Evolutionary conservation across 192 early-diverging fungal genomes (phyloP), one percentile per base, ranked within the genome.

Genomic region (Backusella australiensis): DNA sequence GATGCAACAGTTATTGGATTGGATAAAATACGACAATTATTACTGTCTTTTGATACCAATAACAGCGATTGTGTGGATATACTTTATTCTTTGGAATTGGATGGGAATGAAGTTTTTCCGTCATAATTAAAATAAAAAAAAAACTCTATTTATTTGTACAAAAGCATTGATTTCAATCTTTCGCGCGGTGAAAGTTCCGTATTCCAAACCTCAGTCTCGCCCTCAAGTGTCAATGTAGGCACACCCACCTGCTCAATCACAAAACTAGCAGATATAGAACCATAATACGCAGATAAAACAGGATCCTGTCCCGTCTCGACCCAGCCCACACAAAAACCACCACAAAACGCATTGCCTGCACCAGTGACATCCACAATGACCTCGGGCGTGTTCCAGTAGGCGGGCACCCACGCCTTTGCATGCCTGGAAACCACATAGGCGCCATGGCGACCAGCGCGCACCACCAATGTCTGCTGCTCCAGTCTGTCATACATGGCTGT

Each of bases 51-150:
- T 98, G 23, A 76, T 96, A 36, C 97, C 96, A 14, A 84, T 95
- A 26, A 91, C 95, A 1, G 87, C 90, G 6, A 89, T 93, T 34
- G 93, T 93, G 23, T 89, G 89, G 41, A 82, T 92, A 5, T 90
- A 93, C 77, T 91, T 92, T 74, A 87, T 94, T 34, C 86, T 96
- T 38, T 94, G 93, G 86, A 98, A 96, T 84, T 98, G 97, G 97
- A 86, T 98, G 36, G 96, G 97, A 15, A 93, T 97, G 91, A 97
- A 98, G 84, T 91, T 94, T 69, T 97, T 96, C 78, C 83, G 94
- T 12, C 95, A 97, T 69, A 98, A 96, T 78, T 92, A 78, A 81
- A 21, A 23, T 11, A 67, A 42, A 42, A 42, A 3, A 42, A 44
- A 15, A 17, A 19, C 4, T 2, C n/a, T 63, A 29, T 29, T 63